Conservation (phyloP, 257 asterid species). For the Orobanche coerulescens region DNA sequence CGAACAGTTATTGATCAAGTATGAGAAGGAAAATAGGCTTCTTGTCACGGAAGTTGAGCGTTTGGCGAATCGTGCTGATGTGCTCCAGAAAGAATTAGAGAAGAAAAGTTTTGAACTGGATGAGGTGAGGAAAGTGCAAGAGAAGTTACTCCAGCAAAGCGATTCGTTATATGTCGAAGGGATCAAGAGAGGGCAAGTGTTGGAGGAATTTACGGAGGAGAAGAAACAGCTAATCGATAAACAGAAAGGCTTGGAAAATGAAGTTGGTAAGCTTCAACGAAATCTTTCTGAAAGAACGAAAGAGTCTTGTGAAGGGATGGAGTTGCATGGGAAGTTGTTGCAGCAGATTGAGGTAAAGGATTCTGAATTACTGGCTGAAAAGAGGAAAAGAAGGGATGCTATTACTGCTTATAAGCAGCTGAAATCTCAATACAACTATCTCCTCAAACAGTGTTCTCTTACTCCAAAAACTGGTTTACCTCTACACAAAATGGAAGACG, state of each 20-base stretch:
- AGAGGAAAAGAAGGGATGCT: slow-evolving; percentile 32
- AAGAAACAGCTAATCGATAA: slow-evolving; percentile 44
- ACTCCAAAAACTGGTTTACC: slow-evolving; percentile 39
- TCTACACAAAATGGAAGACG: slow-evolving; percentile 34
- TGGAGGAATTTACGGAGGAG: slow-evolving; percentile 51
- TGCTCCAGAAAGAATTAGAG: slow-evolving; percentile 43
- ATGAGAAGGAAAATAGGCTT: slow-evolving; percentile 40
- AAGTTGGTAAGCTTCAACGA: slow-evolving; percentile 42
- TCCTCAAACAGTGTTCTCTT: slow-evolving; percentile 40
- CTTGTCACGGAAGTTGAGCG: slow-evolving; percentile 34
- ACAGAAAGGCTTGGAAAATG: slow-evolving; percentile 40
- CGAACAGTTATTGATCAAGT: slow-evolving; percentile 32
- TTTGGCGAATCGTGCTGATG: slow-evolving; percentile 28
- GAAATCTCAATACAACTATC: slow-evolving; percentile 57
- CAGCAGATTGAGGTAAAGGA: slow-evolving; percentile 62
- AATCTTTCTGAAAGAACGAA: slow-evolving; percentile 35
- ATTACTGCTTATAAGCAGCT: slow-evolving; percentile 43
- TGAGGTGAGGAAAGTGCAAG: slow-evolving; percentile 41
- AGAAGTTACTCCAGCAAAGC: slow-evolving; percentile 38
- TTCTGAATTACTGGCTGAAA: slow-evolving; percentile 54
- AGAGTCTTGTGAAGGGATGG: slow-evolving; percentile 57
- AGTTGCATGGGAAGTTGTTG: slow-evolving; percentile 60
- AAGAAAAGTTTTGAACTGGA: slow-evolving; percentile 37
- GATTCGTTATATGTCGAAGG: slow-evolving; percentile 33
- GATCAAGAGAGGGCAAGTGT: slow-evolving; percentile 40